Base-by-base conservation (phyloP, 139 green algal species). In the Gonium pectorale region DNA sequence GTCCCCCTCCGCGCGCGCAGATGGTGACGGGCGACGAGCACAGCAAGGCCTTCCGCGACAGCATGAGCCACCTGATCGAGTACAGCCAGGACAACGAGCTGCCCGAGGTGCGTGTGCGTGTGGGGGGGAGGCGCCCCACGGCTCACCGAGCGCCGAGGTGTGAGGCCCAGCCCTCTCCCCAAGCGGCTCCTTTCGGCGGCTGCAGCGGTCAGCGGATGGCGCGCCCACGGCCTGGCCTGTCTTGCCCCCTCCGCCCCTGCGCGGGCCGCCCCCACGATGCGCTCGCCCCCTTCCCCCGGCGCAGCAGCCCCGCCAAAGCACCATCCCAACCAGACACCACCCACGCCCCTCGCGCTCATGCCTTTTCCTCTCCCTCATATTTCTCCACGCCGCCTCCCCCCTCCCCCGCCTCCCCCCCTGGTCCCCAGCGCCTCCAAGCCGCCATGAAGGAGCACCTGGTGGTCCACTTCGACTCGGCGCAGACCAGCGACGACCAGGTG, bases 401-500 rank as follows among this genome's bases (percentile, higher is more conserved):
- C 56, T 66, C 21, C 56, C 24, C 21, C 56, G 56, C 24, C 21
- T 21, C 19, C 56, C 24, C 24, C n/a, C 13, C 56, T 66, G 24
- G 29, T 2, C 1, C 35, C 1, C 75, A 89, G 85, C 56, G n/a
- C 2, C 70, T 89, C 37, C 79, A 86, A 60, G 74, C n/a, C 3
- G 85, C 85, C 43, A 96, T 96, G 93, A 66, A 91, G 40, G 85
- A 91, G 37, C 93, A 96, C 72, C 75, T 96, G 38, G 79, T 90
- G 40, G 88, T 96, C 43, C 90, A 94, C 71, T 96, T 96, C 81
- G 86, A 93, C 81, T 89, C 86, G 66, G 80, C 90, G n/a, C 73
- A 94, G 49, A 85, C 89, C 29, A 79, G 69, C 29, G 93, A 96
- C 67, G 91, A 96, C 62, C 69, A 86, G 21, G 81, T 89, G 72